phyloP scores from a whole-genome alignment of 306 rosid species.

The Quercus parvula region DNA sequence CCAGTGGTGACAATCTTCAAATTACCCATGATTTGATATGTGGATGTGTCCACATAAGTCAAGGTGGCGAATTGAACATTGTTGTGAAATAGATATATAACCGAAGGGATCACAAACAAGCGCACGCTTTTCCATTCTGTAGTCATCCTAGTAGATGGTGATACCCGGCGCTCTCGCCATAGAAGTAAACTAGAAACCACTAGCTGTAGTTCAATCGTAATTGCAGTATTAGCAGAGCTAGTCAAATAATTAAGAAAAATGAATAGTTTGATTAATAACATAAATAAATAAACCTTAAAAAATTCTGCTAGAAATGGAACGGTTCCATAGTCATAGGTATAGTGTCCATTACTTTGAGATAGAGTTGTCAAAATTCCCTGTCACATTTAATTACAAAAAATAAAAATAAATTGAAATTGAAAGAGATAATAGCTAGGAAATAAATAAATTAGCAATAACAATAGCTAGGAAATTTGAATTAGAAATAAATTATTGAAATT shows the following conservation, averaged over 20 bases:
- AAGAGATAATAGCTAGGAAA: too few species aligned
- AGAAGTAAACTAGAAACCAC: constrained; percentile 71
- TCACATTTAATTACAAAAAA: neutral
- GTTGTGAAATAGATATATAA: constrained; percentile 78
- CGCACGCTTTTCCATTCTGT: constrained; percentile 76
- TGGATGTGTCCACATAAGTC: constrained; percentile 86
- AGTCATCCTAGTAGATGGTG: constrained; percentile 72
- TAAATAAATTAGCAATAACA: too few species aligned
- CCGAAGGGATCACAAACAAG: constrained; percentile 76
- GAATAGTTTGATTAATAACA: too few species aligned
- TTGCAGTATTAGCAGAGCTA: neutral
- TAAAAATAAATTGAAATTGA: neutral
- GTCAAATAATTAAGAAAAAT: neutral
- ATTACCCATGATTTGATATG: constrained; percentile 97
- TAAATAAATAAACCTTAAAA: constrained; percentile 51
- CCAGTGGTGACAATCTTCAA: constrained; percentile 92
- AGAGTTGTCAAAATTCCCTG: constrained; percentile 91
- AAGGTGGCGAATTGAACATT: constrained; percentile 92
- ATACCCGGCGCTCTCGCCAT: constrained; percentile 67
- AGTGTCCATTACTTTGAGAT: constrained; percentile 72
- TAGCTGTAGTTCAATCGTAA: constrained; percentile 42
- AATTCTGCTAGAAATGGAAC: constrained; percentile 90
- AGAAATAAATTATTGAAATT: too few species aligned
- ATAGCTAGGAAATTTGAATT: too few species aligned
- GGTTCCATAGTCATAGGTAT: constrained; percentile 86